Base-by-base conservation (phyloP, 352 stramenopile genomes). In the Phytophthora uliginosa region DNA sequence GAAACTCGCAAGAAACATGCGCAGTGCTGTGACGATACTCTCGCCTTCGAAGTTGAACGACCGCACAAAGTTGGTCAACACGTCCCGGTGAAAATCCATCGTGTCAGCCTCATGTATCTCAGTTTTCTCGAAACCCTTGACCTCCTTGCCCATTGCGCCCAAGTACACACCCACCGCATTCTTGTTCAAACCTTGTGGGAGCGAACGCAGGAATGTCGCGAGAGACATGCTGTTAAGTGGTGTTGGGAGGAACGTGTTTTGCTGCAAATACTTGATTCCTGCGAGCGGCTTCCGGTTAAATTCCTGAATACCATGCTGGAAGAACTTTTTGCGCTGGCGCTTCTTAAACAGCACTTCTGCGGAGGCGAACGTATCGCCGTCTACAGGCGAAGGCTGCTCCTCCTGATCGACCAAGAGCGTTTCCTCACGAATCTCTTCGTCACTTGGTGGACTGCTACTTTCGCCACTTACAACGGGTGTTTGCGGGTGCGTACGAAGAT, bases 251-350 rank as follows among this genome's bases (percentile, higher is more conserved):
- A 98, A 93, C 0, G 72, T 69, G 34, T 96, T 77, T 51, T 95
- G 80, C 62, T 96, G 85, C 36, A 96, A 77, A 54, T 94, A 95
- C 66, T 90, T 86, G 76, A 98, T 91, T 57, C 95, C 96, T n/a
- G 90, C 87, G 13, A 97, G 81, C 13, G 88, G 89, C n/a, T 96
- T 96, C 18, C 90, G 85, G 74, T 99, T 99, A 80, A 99, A 99
- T 57, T 95, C 81, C 55, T 93, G 71, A 52, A 98, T 96, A 2
- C 94, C 92, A 38, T 93, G 83, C 66, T 95, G 88, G 51, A 95
- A 95, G 40, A 91, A 84, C 52, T 93, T 90, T 53, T 96, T 96
- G 40, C 88, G 86, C 56, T 95, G 81, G 4, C 86, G 84, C 15
- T 89, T 90, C 22, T 81, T 84, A 40, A 87, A 79, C 33, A 96